These are phyloP conservation scores for Lipomyces japonicus DNA, from an alignment of 805 yeast genomes.

Conservation along the genomic window DNA sequence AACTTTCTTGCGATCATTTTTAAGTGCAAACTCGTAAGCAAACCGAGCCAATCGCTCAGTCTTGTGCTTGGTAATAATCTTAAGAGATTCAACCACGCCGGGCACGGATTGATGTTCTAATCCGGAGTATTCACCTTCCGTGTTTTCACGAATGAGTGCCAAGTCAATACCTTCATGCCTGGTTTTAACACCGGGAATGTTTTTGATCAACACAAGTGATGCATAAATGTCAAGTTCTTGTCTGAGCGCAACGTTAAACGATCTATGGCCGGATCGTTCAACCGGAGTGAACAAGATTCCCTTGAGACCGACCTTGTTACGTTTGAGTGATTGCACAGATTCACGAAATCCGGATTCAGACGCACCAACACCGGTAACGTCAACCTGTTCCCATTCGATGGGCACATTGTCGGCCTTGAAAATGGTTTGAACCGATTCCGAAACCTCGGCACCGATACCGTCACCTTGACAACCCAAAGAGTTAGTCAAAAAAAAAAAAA, in stretches of 20 bases:
- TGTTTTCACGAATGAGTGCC: slow-evolving; percentile 96
- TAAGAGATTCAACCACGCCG: slow-evolving; percentile 91
- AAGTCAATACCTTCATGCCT: slow-evolving; percentile 85
- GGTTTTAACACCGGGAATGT: slow-evolving; percentile 89
- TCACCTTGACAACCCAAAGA: too few relatives aligned
- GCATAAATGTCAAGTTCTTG: slow-evolving; percentile 95
- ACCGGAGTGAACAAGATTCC: slow-evolving; percentile 92
- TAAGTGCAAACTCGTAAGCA: slow-evolving; percentile 92
- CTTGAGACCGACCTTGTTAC: slow-evolving; percentile 95
- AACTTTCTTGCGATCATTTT: slow-evolving; percentile 85
- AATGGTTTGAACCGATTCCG: slow-evolving; percentile 87
- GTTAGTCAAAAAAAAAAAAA: too few relatives aligned
- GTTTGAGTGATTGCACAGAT: slow-evolving; percentile 76
- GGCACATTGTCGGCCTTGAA: slow-evolving; percentile 86
- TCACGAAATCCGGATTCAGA: slow-evolving; percentile 41
- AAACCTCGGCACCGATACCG: slow-evolving; percentile 94
- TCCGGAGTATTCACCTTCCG: slow-evolving; percentile 99
- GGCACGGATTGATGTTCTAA: slow-evolving; percentile 96
- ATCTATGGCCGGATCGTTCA: slow-evolving; percentile 70
- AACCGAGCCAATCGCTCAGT: slow-evolving; percentile 97
- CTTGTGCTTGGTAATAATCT: slow-evolving; percentile 89
- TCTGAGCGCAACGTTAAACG: slow-evolving; percentile 92
- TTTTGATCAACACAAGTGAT: slow-evolving; percentile 87
- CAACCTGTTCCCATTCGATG: slow-evolving; percentile 77
- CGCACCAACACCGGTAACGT: slow-evolving; percentile 61